These are phyloP conservation scores for Fusarium sp. DNA, from an alignment of 2,329 filamentous ascomycete species.

Conservation along the genomic window DNA sequence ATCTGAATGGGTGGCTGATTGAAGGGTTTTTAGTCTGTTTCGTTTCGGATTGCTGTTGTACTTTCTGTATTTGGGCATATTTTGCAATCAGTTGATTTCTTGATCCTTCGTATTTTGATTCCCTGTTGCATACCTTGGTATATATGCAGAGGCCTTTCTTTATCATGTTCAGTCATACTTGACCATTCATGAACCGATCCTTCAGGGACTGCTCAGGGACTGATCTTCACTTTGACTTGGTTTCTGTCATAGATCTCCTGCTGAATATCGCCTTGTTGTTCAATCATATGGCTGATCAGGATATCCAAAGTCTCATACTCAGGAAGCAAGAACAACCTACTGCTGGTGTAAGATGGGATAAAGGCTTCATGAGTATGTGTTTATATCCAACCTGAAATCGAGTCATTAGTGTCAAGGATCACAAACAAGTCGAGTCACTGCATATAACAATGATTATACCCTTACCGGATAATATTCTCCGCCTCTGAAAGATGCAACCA, in stretches of 20 bases:
- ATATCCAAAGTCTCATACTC: background rate
- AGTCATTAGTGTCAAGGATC: slow-evolving; percentile 1
- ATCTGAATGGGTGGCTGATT: background rate
- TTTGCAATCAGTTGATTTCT: background rate
- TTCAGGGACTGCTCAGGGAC: background rate
- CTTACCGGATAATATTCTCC: background rate
- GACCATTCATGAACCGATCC: background rate
- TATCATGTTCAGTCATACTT: background rate
- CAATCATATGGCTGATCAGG: too few species aligned
- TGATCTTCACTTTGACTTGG: background rate
- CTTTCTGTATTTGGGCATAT: slow-evolving; percentile 7
- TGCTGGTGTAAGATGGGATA: background rate
- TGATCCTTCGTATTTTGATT: background rate
- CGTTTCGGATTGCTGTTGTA: background rate
- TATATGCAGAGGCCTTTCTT: background rate
- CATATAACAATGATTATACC: background rate
- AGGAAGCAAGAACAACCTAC: background rate
- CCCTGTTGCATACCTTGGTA: background rate
- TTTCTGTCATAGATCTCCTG: rapidly evolving
- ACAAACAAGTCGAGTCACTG: background rate
- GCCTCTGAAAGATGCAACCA: background rate
- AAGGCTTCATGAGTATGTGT: background rate
- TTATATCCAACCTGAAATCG: background rate
- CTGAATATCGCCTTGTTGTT: too few species aligned
- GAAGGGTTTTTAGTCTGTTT: background rate